Base-by-base conservation (phyloP, 1,284 basidiomycete genomes). In the Trametes pubescens region DNA sequence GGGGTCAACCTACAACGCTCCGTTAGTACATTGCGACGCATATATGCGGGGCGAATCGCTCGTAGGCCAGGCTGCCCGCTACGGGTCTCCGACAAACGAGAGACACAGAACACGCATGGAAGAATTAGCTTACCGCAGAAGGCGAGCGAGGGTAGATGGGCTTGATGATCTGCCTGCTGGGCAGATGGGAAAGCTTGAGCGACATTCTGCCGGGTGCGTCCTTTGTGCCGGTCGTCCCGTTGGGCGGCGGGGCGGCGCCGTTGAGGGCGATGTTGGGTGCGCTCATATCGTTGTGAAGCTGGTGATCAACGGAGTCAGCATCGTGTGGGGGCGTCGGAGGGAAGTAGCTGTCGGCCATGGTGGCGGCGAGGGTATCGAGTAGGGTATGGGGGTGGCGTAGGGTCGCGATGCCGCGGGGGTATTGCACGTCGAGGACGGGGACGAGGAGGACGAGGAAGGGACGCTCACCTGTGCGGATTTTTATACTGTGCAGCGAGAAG, bases 81-180 rank as follows among this genome's bases (percentile, higher is more conserved):
- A 40, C 51, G 24, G 4, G 24, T 11, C 47, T 11, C 9, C 44
- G 21, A 22, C 44, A 26, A 24, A n/a, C 44, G 16, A 7, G 21
- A 7, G 32, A 8, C 4, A 18, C 26, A 9, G 24, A 11, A 26
- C 10, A 11, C 24, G 14, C 21, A 24, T 26, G 9, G 21, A 26
- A 21, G 1, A n/a, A 26, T 48, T 11, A 24, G 81, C 80, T 55
- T 55, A 88, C 89, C 66, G 88, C 81, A 5, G 88, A 90, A 1
- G 90, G 90, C 0, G 90, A 90, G 37, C 89, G 81, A 1, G 91
- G 91, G 83, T 86, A 91, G 14, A 86, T 81, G 0, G 85, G 84
- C 69, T 86, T 87, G 71, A 91, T 86, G 59, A 88, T 81, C 69
- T 86, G 89, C 76, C 89, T 90, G 69, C 84, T 83, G 0, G 90